These are phyloP conservation scores for Elongisporangium undulatum DNA, from an alignment of 352 stramenopile species.

Conservation along the genomic window DNA sequence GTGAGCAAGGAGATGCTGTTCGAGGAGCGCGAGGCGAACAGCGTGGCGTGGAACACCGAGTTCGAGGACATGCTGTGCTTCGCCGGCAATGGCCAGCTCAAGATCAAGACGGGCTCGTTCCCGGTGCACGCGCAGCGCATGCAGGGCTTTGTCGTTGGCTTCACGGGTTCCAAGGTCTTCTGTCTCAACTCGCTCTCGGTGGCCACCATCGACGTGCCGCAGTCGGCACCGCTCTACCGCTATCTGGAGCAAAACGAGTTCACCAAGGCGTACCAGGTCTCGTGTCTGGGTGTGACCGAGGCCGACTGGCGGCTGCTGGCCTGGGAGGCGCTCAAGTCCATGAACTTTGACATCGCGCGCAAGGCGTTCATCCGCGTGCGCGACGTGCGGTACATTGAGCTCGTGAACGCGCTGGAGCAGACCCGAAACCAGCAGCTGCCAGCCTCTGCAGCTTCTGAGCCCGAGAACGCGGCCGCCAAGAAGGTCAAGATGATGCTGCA, in stretches of 20 bases:
- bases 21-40: conserved; percentile 81
- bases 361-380: conserved; percentile 89
- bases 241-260: conserved; percentile 91
- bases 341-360: conserved; percentile 75
- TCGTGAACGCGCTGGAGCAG: conserved; percentile 84
- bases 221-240: conserved; percentile 83
- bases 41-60: conserved; percentile 93
- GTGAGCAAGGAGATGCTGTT: conserved; percentile 89
- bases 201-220: conserved; percentile 89
- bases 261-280: conserved; percentile 81
- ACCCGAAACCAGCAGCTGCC: conserved; percentile 59
- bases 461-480: conserved; percentile 29
- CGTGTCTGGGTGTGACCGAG: conserved; percentile 93
- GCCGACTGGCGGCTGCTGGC: conserved; percentile 86
- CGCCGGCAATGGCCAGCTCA: conserved; percentile 80
- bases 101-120: conserved; percentile 90
- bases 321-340: conserved; percentile 82
- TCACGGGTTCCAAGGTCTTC: conserved; percentile 91
- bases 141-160: conserved; percentile 91
- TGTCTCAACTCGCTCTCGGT: conserved; percentile 85
- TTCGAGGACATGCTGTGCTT: conserved; percentile 95
- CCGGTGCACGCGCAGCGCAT: conserved; percentile 88
- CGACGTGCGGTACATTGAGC: conserved; percentile 90
- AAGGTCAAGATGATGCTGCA: conserved; percentile 69
- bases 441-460: conserved; percentile 18